Evolutionary conservation across 2,329 filamentous ascomycete species (phyloP), one percentile per base, ranked within the genome.

Genomic region (Karstenula rhodostoma): DNA sequence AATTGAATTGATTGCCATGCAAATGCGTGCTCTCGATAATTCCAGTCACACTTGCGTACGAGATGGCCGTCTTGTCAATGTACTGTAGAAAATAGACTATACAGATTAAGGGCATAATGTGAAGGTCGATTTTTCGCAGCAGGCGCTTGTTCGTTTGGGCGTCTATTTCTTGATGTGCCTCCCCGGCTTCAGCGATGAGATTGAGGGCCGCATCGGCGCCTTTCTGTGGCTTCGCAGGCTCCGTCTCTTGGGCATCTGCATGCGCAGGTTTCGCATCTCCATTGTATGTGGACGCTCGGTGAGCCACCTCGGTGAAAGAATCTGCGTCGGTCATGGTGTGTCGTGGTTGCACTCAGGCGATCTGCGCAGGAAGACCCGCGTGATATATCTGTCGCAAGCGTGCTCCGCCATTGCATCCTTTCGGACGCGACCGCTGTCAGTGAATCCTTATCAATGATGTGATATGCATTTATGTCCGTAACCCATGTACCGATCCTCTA

Each of bases 1-100:
- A 82, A 49, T 78, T 81, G 67, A 80, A 83, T 53, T 82, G 70
- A 19, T 80, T 79, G 0, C 80, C 80, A 0, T 75, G 66, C 0
- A 82, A 71, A 6, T 79, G 71, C 0, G 70, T 71, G 0, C 73
- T 73, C 53, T 65, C 56, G 5, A 59, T 63, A 25, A 74, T 57
- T 0, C 71, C 72, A 0, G 64, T 73, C 27, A 74, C 69, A 29
- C 65, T 67, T 35, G 68, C 69, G 32, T 74, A 74, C 27, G 62
- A 64, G 47, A 73, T 61, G 2, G 55, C 53, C 17, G 50, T 61
- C 35, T 64, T 64, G 43, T 64, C 61, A 33, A 64, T 56, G 35
- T 61, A 61, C 33, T 64, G 61, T 4, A 64, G 47, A 44, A 61
- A 58, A 46, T 64, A 64, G 3, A 61, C 56, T 22, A 59, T 58